These are phyloP conservation scores for Miamiensis avidus DNA, from an alignment of 169 alveolate species.

Conservation along the genomic window DNA sequence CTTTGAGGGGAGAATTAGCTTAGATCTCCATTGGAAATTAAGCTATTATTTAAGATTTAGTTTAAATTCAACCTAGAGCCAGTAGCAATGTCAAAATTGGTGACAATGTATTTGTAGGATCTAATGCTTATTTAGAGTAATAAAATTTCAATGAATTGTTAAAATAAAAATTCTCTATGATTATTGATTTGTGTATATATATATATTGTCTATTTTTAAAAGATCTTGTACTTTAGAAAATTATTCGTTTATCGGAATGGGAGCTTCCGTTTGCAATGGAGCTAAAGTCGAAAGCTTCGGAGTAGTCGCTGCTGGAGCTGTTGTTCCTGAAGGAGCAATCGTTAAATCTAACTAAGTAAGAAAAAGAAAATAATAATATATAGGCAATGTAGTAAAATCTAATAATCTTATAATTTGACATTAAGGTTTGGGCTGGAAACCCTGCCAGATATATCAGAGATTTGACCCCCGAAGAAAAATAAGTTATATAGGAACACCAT, in stretches of 20 bases:
- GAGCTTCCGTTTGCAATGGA: conserved; percentile 35
- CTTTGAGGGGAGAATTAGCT: conserved; percentile 39
- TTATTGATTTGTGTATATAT: too few relatives aligned
- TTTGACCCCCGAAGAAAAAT: conserved; percentile 46
- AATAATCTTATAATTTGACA: not conserved
- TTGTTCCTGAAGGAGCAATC: conserved; percentile 29
- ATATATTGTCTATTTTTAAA: too few relatives aligned
- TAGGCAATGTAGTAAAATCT: not conserved
- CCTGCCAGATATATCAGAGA: conserved; percentile 53
- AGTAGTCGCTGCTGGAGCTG: conserved; percentile 49
- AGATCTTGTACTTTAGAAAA: conserved; percentile 31
- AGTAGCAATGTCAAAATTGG: conserved; percentile 16
- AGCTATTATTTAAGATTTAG: conserved; percentile 43
- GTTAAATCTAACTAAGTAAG: conserved; percentile 42
- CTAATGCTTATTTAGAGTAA: conserved; percentile 33
- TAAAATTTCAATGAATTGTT: not conserved
- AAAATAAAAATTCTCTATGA: not conserved
- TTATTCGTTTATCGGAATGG: conserved; percentile 49
- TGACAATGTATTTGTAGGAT: conserved; percentile 42
- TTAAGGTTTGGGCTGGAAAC: conserved; percentile 46
- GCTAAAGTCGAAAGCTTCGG: conserved; percentile 21
- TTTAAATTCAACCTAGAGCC: conserved; percentile 23
- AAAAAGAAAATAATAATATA: not conserved
- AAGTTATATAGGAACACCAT: conserved; percentile 34
- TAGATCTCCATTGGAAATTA: conserved; percentile 38